Conservation (phyloP, 805 yeast species). For the Grigorovia humatica region DNA sequence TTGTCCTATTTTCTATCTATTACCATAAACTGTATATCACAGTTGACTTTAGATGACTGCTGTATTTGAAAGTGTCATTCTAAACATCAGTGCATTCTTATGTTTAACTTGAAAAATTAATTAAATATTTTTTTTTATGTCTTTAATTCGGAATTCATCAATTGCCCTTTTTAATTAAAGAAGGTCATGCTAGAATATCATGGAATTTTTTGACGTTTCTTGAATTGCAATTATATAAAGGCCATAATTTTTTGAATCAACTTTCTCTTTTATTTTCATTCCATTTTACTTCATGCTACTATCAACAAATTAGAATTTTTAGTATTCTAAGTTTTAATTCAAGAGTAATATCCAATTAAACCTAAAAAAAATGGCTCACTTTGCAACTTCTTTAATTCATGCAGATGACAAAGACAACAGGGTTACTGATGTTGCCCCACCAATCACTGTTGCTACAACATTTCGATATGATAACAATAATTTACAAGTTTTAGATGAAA, state of each 20-base stretch:
- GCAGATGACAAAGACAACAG: constrained; percentile 53
- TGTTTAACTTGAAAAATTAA: background rate
- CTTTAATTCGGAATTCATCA: background rate
- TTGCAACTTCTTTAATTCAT: constrained; percentile 55
- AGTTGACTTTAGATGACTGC: background rate
- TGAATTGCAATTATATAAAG: too few relatives aligned
- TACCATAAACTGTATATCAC: background rate
- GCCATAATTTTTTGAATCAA: too few relatives aligned
- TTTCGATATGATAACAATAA: constrained; percentile 52
- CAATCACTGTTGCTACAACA: constrained; percentile 76
- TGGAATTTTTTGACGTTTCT: background rate
- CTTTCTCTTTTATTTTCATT: too few relatives aligned
- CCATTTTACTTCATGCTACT: too few relatives aligned
- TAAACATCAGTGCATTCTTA: background rate
- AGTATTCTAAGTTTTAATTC: too few relatives aligned
- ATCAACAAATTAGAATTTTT: too few relatives aligned
- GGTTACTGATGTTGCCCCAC: constrained; percentile 61
- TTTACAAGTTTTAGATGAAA: constrained; percentile 37
- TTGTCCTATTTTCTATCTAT: background rate
- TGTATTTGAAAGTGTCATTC: background rate
- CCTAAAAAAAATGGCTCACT: constrained; percentile 8
- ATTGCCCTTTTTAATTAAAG: background rate
- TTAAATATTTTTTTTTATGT: background rate
- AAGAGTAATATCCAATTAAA: too few relatives aligned
- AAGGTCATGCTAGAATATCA: background rate